phyloP scores from a whole-genome alignment of 208 protist species.

The Crithidia thermophila region DNA sequence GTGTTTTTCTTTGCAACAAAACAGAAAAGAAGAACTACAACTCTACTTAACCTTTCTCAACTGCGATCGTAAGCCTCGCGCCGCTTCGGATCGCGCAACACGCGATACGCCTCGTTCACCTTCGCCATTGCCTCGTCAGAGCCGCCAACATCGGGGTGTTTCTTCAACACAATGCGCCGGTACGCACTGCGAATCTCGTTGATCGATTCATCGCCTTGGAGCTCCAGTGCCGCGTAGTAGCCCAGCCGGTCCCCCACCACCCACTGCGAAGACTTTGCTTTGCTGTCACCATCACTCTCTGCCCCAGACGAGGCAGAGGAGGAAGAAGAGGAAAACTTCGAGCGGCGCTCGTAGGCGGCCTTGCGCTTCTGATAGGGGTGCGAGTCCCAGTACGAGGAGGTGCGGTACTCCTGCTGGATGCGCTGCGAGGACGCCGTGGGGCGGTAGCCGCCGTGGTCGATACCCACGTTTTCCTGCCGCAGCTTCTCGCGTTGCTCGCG shows the following conservation, averaged over 20 bases:
- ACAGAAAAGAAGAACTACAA: constrained; percentile 1
- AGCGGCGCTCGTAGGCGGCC: not conserved
- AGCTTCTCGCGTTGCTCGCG: constrained; percentile 47
- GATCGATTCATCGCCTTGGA: constrained; percentile 75
- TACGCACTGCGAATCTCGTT: constrained; percentile 92
- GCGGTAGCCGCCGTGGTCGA: constrained; percentile 54
- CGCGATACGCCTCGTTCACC: constrained; percentile 96
- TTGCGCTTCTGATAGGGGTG: constrained; percentile 60
- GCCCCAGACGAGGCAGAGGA: not conserved
- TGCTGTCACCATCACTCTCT: not conserved
- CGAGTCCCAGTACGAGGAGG: constrained; percentile 84
- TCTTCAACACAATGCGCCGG: constrained; percentile 65
- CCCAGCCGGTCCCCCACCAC: constrained; percentile 51
- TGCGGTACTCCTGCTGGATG: constrained; percentile 69
- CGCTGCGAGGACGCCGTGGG: constrained; percentile 56
- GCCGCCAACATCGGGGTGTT: constrained; percentile 89
- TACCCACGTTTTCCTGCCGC: constrained; percentile 33
- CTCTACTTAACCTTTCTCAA: not conserved
- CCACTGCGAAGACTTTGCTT: not conserved
- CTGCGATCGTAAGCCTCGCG: constrained; percentile 94
- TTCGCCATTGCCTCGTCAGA: constrained; percentile 67
- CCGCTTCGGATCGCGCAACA: constrained; percentile 96
- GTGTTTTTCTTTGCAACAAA: too few species aligned
- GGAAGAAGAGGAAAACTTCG: not conserved
- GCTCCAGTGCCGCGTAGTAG: constrained; percentile 73